Base-by-base conservation (phyloP, 2,329 filamentous ascomycete genomes). In the Coniochaeta sp. region DNA sequence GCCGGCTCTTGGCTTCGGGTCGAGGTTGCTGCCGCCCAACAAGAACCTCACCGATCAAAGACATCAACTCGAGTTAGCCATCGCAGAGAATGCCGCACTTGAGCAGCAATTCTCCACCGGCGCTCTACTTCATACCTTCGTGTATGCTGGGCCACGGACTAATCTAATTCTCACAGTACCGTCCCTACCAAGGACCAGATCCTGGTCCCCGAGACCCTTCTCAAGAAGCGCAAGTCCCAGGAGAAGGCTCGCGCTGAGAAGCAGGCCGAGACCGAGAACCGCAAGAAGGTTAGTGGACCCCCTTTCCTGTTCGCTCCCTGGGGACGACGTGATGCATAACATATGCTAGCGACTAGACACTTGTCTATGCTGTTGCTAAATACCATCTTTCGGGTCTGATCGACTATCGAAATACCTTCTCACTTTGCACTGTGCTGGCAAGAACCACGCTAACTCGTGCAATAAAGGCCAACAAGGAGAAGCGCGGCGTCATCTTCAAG, bases 381-480 rank as follows among this genome's bases (percentile, higher is more conserved):
- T 90, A 95, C 89, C 90, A 95, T 95, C 91, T 96, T 96, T 96
- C 91, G 91, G 92, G 91, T 89, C 91, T 96, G 94, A 97, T 72
- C 60, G 55, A 62, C 51, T 54, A 46, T 48, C 31, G 48, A 51
- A 12, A 30, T 48, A 7, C 14, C 32, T 10, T 30, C 38, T 32
- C n/a, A n/a, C 31, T 32, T 30, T 48, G 27, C 45, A 28, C n/a
- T n/a, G n/a, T n/a, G n/a, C 70, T 77, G 60, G 77, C 68, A 28
- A 50, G 47, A 49, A 42, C 18, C 3, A 50, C 54, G 52, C 60
- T 61, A 61, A 63, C 61, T 58, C 57, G 45, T 50, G 52, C n/a
- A 12, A 46, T n/a, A 59, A 66, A 99, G 90, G 86, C 89, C 80
- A 94, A 89, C 84, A 99, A 97, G 86, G 87, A 95, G 82, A 99